phyloP scores from a whole-genome alignment of 176 grass and related monocot genomes.

The Luzula sylvatica region DNA sequence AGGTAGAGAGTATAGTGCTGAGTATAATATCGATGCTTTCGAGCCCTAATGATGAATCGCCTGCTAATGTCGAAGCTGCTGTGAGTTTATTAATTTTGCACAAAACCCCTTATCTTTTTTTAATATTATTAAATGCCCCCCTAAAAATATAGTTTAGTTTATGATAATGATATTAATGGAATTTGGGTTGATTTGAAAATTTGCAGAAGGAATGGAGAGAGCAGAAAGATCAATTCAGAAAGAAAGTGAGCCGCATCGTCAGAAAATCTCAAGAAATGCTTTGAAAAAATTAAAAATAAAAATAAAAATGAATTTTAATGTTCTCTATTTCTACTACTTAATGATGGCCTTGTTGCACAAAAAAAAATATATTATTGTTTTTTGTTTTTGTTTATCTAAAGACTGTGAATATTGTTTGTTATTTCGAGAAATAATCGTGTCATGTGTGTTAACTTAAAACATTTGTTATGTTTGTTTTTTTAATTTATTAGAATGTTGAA shows the following conservation, averaged over 20 bases:
- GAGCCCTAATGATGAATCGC: slow-evolving; percentile 28
- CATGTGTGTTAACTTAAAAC: too few species aligned
- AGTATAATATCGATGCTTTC: slow-evolving; percentile 32
- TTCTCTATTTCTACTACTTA: too few species aligned
- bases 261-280: slow-evolving; percentile 35
- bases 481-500: too few species aligned
- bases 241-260: slow-evolving; percentile 27
- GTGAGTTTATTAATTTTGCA: not conserved
- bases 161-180: not conserved
- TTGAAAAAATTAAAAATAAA: slow-evolving; percentile 5
- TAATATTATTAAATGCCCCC: too few species aligned
- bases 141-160: too few species aligned
- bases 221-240: slow-evolving; percentile 25
- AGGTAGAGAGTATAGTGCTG: slow-evolving; percentile 26
- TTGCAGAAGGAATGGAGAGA: slow-evolving; percentile 40
- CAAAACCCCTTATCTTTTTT: not conserved
- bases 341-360: too few species aligned
- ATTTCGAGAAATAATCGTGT: too few species aligned
- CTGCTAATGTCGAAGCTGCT: slow-evolving; percentile 27
- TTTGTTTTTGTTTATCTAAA: too few species aligned
- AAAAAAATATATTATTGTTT: too few species aligned
- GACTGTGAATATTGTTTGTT: too few species aligned
- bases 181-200: not conserved
- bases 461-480: too few species aligned
- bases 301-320: too few species aligned